phyloP scores from a whole-genome alignment of 1,139 yeast species.

The Kodamaea ohmeri region DNA sequence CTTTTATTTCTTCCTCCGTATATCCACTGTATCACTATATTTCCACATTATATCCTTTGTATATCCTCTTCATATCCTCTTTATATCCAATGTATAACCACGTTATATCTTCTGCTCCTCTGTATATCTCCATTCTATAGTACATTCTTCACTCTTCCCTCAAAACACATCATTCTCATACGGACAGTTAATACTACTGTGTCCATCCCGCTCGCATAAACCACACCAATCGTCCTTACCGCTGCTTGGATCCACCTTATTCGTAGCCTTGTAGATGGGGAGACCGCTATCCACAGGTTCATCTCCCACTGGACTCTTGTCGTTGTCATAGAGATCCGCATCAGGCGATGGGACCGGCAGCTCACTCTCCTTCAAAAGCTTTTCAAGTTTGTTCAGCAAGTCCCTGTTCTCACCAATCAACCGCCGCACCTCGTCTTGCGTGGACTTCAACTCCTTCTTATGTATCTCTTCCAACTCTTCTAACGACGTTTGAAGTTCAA shows the following conservation, averaged over 20 bases:
- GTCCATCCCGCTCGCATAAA: slow-evolving; percentile 86
- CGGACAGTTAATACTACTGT: slow-evolving; percentile 83
- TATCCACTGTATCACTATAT: no score
- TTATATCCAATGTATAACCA: no score
- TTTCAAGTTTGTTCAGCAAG: slow-evolving; percentile 20
- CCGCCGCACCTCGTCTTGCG: slow-evolving; percentile 27
- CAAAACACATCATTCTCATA: slow-evolving; percentile 62
- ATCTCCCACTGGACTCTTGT: no score
- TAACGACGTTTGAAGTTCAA: slow-evolving; percentile 23
- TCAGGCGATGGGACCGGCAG: slow-evolving; percentile 3
- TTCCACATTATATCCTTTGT: no score
- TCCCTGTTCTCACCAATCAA: slow-evolving; percentile 21
- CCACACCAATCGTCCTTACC: slow-evolving; percentile 89
- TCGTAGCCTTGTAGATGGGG: slow-evolving; percentile 53
- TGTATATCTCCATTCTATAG: background rate
- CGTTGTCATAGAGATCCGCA: slow-evolving; percentile 1
- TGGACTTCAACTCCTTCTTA: slow-evolving; percentile 29
- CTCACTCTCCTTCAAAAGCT: slow-evolving; percentile 14
- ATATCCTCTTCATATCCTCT: no score
- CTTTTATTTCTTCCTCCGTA: no score
- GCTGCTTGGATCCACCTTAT: slow-evolving; percentile 60
- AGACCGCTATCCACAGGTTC: slow-evolving; percentile 10
- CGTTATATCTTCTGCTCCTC: background rate
- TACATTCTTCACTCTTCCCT: slow-evolving; percentile 4
- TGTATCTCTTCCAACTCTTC: slow-evolving; percentile 29